Base-by-base conservation (phyloP, 1,139 yeast species). In the Citeromyces hawaiiensis region DNA sequence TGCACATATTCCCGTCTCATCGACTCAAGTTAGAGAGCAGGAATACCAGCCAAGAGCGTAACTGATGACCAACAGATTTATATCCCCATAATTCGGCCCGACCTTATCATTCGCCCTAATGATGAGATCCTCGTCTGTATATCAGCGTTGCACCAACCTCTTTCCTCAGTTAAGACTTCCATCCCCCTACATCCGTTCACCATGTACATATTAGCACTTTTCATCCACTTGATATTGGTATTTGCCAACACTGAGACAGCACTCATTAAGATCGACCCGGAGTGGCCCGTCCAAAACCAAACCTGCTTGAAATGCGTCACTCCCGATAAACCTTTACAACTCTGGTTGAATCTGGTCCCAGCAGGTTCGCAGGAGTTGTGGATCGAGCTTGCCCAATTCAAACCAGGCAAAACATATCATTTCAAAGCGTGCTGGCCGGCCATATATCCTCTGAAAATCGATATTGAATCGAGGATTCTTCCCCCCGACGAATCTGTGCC, bases 141-240 rank as follows among this genome's bases (percentile, higher is more conserved):
- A n/a, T n/a, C n/a, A n/a, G n/a, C n/a, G n/a, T n/a, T n/a, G n/a
- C n/a, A n/a, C n/a, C n/a, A n/a, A n/a, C n/a, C n/a, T n/a, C n/a
- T n/a, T n/a, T n/a, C n/a, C n/a, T n/a, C n/a, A n/a, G n/a, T n/a
- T n/a, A n/a, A n/a, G n/a, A n/a, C n/a, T n/a, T n/a, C n/a, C n/a
- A n/a, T n/a, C n/a, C n/a, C n/a, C n/a, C n/a, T 19, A 19, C 21
- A 30, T 30, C 34, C 34, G 17, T n/a, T 9, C 34, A 30, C 34
- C 34, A 30, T 30, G 34, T 9, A 30, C 17, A 4, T 30, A 13
- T 9, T 30, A 10, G 17, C 34, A 30, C 7, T 30, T 16, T 30
- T 30, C 17, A 13, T 30, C 11, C 34, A 30, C 34, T 10, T 30
- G 34, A 30, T 30, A 6, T 16, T 30, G 34, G 34, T 30, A n/a